Percentiles rank a stretch among this genome's conserved stretches.
Conservation (phyloP, 495 filamentous ascomycete genomes). For the Penicilliopsis zonata region DNA sequence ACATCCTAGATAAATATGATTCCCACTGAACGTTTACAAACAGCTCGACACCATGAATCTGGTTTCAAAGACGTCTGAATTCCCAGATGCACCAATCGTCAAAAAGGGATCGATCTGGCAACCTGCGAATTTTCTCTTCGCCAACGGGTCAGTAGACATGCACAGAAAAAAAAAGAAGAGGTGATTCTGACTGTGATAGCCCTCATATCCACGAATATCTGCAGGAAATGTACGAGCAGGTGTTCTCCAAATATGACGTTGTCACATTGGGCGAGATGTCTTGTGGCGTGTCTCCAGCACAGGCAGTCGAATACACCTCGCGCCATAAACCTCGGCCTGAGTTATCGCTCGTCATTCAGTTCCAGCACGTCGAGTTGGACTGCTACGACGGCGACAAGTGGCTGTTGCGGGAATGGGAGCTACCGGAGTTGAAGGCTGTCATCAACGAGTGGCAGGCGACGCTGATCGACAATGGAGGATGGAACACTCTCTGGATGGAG, state of each 20-base stretch:
- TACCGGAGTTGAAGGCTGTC: constrained; percentile 34
- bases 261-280: constrained; percentile 50
- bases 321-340: constrained; percentile 24
- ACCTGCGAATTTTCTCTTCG: constrained; percentile 27
- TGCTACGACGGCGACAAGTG: constrained; percentile 26
- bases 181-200: constrained; percentile 18
- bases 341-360: constrained; percentile 51
- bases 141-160: constrained; percentile 35
- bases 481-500: constrained; percentile 49
- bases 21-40: no score
- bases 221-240: constrained; percentile 39
- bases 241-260: constrained; percentile 41
- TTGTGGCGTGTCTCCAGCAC: constrained; percentile 28
- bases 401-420: constrained; percentile 24
- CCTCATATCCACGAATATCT: constrained; percentile 44
- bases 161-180: no score
- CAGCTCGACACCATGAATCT: constrained; percentile 47
- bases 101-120: constrained; percentile 20
- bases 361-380: constrained; percentile 43
- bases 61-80: constrained; percentile 28
- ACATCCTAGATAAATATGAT: no score
- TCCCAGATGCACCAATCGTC: constrained; percentile 25
- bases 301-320: constrained; percentile 39
- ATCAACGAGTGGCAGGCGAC: constrained; percentile 25
- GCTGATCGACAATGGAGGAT: constrained; percentile 21